A percentile compares a stretch with the other conserved stretches of the same genome.
Evolutionary conservation across 2,329 filamentous ascomycete genomes (phyloP).

Genomic region (Apiospora saccharicola): DNA sequence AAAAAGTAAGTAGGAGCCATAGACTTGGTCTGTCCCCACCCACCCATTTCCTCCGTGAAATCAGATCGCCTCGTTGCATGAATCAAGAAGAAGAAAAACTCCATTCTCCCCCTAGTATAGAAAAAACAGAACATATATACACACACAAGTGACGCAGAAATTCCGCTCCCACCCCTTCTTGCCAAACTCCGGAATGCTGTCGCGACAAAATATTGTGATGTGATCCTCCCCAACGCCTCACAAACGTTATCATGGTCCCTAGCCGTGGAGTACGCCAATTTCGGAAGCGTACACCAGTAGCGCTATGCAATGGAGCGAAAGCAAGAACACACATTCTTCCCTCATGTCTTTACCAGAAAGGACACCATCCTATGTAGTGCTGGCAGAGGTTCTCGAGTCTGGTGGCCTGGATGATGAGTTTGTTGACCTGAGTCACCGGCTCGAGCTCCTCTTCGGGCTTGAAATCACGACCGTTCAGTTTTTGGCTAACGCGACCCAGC

Average conservation of each 20-base stretch:
- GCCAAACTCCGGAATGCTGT: slow-evolving; percentile 9
- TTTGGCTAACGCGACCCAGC: slow-evolving; percentile 89
- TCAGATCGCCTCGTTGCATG: background rate
- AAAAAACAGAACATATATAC: slow-evolving; percentile 14
- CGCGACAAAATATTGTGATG: slow-evolving; percentile 2
- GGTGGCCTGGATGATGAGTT: slow-evolving; percentile 92
- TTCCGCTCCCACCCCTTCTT: background rate
- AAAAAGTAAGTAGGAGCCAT: background rate
- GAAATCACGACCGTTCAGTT: slow-evolving; percentile 93
- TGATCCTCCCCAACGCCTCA: slow-evolving; percentile 12
- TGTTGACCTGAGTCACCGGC: slow-evolving; percentile 89
- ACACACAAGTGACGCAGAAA: background rate
- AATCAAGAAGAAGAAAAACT: slow-evolving; percentile 3
- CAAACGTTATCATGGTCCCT: slow-evolving; percentile 1
- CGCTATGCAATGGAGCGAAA: slow-evolving; percentile 6
- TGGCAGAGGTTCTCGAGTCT: slow-evolving; percentile 98
- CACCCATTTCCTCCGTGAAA: background rate
- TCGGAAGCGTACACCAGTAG: background rate
- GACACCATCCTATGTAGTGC: slow-evolving; percentile 99
- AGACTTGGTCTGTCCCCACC: background rate
- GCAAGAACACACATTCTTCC: background rate
- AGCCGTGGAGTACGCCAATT: background rate
- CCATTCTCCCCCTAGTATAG: background rate
- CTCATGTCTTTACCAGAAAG: slow-evolving; percentile 76
- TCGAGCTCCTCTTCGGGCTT: slow-evolving; percentile 84